Base-by-base conservation (phyloP, 164 flowering plant genomes). In the Berberis thunbergii region DNA sequence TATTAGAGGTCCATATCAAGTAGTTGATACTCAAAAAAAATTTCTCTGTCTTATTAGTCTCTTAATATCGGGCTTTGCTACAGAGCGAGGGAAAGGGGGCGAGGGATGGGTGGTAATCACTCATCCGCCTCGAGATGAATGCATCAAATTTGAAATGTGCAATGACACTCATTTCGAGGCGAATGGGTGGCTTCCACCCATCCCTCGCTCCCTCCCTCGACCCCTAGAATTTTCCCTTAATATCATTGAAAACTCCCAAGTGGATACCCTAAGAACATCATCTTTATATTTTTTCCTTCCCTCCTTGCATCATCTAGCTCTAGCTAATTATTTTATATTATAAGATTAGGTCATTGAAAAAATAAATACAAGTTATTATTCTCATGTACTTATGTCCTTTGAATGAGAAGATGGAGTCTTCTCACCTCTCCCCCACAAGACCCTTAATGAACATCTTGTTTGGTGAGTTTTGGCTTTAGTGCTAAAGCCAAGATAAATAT, bases 381-480 rank as follows among this genome's bases (percentile, higher is more conserved):
- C 54, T 52, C n/a, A 7, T 52, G 54, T 6, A 52, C 54, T 52
- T 26, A 52, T 52, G 8, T 52, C n/a, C 54, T 7, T 52, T 9
- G 11, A 52, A 6, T 6, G 9, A 52, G 54, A 26, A 4, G 9
- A 56, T 13, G 38, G 41, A 56, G 41, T 7, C 39, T 40, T 5
- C 41, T 39, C 2, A 7, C 41, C 59, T 41, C 40, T 42, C 44
- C 41, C 60, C 9, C 49, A 57, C 60, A 57, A 57, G 61, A 59
- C n/a, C 46, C 40, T 43, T 59, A 60, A 55, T 43, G 61, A 61
- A 62, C 46, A 49, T 53, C 69, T 67, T 67, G 73, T 72, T 69
- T 58, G 77, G 77, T 72, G 73, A 64, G 11, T 53, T 46, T 67
- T 62, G 58, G 42, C 57, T 54, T 59, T 6, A 60, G 43, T 44